Evolutionary conservation across 1,139 yeast genomes (phyloP).

Genomic region (Torulaspora globosa): DNA sequence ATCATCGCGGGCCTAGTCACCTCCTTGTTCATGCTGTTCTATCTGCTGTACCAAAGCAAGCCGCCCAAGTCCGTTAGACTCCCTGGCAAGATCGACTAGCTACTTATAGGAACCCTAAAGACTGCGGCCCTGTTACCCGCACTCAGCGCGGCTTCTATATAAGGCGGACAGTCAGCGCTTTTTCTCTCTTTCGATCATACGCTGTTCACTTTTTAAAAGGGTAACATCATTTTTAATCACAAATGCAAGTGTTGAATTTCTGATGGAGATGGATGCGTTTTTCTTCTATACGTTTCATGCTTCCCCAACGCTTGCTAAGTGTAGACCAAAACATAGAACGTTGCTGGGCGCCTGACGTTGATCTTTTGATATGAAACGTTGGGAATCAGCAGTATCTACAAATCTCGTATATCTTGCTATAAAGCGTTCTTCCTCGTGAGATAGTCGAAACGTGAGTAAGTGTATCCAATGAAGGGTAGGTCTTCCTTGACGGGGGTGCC

Average conservation of each 20-base stretch:
- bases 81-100: not conserved
- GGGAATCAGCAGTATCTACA: slow-evolving; percentile 46
- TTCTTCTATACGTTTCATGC: slow-evolving; percentile 15
- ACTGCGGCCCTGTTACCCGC: not conserved
- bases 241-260: slow-evolving; percentile 4
- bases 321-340: slow-evolving; percentile 38
- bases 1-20: slow-evolving; percentile 51
- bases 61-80: slow-evolving; percentile 18
- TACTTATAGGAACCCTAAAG: not conserved
- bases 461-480: slow-evolving; percentile 93
- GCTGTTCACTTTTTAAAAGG: slow-evolving; percentile 8
- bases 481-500: slow-evolving; percentile 56
- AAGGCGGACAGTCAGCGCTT: not conserved
- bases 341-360: slow-evolving; percentile 46
- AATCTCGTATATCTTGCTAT: slow-evolving; percentile 29
- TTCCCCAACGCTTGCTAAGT: slow-evolving; percentile 31
- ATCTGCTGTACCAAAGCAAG: slow-evolving; percentile 26
- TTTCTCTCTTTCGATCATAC: not conserved
- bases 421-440: slow-evolving; percentile 83
- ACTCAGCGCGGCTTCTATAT: not conserved
- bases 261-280: slow-evolving; percentile 15
- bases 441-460: slow-evolving; percentile 90
- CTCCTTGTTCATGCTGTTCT: slow-evolving; percentile 41
- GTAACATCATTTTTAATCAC: slow-evolving; percentile 29
- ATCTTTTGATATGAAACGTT: slow-evolving; percentile 36